These are phyloP conservation scores for Coprinopsis strossmayeri DNA, from an alignment of 768 basidiomycete species.

Conservation along the genomic window DNA sequence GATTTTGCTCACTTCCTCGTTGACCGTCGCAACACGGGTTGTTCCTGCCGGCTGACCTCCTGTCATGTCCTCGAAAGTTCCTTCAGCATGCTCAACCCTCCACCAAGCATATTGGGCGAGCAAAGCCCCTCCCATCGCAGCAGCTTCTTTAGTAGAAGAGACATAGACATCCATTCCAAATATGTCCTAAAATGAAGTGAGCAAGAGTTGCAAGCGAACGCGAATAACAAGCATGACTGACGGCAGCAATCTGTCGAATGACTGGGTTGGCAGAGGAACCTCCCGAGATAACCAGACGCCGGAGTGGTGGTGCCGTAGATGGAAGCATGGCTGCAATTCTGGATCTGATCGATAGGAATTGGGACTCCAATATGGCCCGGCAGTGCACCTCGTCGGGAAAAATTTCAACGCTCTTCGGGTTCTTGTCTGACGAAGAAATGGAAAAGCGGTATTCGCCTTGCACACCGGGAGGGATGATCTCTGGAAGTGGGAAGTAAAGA, in stretches of 20 bases:
- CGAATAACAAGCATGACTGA: conserved; percentile 16
- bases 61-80: conserved; percentile 62
- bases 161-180: conserved; percentile 71
- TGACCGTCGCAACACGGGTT: conserved; percentile 57
- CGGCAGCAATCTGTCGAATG: conserved; percentile 68
- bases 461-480: conserved; percentile 81
- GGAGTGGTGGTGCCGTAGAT: conserved; percentile 43
- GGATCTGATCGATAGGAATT: conserved; percentile 74
- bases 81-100: conserved; percentile 36
- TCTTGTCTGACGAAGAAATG: conserved; percentile 18
- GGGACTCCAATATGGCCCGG: conserved; percentile 77
- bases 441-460: conserved; percentile 65
- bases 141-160: conserved; percentile 61
- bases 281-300: conserved; percentile 70
- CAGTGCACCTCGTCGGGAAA: conserved; percentile 49
- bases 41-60: conserved; percentile 43
- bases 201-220: background rate
- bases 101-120: conserved; percentile 71
- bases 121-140: conserved; percentile 65
- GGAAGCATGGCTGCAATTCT: conserved; percentile 67
- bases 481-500: conserved; percentile 78
- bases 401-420: conserved; percentile 23
- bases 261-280: conserved; percentile 70
- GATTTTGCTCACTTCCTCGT: conserved; percentile 32
- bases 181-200: conserved; percentile 40